Base-by-base conservation (phyloP, 2,329 filamentous ascomycete species). In the Teratosphaeria gauchensis region DNA sequence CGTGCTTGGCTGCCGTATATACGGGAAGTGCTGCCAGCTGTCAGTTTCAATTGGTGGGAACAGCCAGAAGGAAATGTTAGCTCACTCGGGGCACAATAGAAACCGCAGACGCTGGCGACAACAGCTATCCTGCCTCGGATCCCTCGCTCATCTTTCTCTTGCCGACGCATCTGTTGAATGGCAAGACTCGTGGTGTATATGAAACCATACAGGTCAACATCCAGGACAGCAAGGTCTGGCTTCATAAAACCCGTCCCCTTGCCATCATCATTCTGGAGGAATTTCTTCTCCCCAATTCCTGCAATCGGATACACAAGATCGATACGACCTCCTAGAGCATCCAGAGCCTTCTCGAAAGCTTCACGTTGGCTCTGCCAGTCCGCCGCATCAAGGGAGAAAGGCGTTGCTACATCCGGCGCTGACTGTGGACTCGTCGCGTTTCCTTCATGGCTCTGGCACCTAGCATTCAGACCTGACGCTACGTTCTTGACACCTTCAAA, bases 1-100 rank as follows among this genome's bases (percentile, higher is more conserved):
- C 74, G 58, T 76, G 73, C 63, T 76, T 76, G 6, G 74, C 74
- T 33, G 74, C 72, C 8, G 75, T 77, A 57, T 78, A 77, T 4
- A 77, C 69, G 3, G 75, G 75, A 2, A 77, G 59, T 3, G 72
- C 65, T 69, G 14, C 11, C 12, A 21, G 31, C 54, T 3, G 28
- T 55, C 21, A 33, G 54, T 30, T 9, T 24, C 56, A 16, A 42
- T 16, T 3, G 24, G 24, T n/a, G 7, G 12, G 32, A 48, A 21
- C 12, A 21, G 32, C 5, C 2, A 16, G 19, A 28, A 21, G 3
- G 5, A 7, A 31, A 31, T 31, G 8, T 12, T 14, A 30, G 61
- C 66, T 62, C 54, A 68, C 66, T 74, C 0, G 75, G 72, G 3
- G 75, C 71, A 59, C 68, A 73, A 56, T 77, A 77, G 57, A 77